Evolutionary conservation across 2,329 filamentous ascomycete species (phyloP), one percentile per base, ranked within the genome.

Genomic region (Eurotiales sp.): DNA sequence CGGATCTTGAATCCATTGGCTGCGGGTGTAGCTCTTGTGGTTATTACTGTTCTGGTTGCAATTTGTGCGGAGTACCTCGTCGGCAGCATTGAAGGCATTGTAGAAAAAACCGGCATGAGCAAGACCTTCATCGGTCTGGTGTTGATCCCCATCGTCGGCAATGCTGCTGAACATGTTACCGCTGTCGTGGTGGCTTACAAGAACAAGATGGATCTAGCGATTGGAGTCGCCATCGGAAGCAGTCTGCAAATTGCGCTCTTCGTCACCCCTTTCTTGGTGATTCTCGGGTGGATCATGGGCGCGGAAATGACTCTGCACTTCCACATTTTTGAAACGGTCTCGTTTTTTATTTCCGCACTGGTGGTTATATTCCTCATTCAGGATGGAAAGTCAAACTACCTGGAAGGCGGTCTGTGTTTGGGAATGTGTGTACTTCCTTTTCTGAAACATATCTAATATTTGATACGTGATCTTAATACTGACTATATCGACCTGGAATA

Each of bases 231-330:
- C 23, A 87, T 92, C 62, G 88, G 88, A 41, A 89, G 85, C 53
- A 88, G 85, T 67, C 84, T 92, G 65, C 88, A 92, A 70, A 92
- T 92, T 61, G 87, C 88, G 19, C 77, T 92, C 41, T 83, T 90
- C 40, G 87, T 92, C 43, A 91, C 88, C 1, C 88, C 88, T 0
- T 86, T 87, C 70, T 75, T 92, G 48, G 88, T 92, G 49, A 83
- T 92, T 57, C 77, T 91, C 32, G 88, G 87, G 55, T 92, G 88
- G 88, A 84, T 87, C 58, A 82, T 88, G 69, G 78, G 79, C 49
- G 74, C 82, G 56, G 79, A 82, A 21, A 90, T 90, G 87, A 86
- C 86, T 6, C 77, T 92, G 37, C 86, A 87, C 64, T 93, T 93
- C 64, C 85, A 91, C 73, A 87, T 80, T 2, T 88, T 90, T 61